A percentile compares a stretch with the other conserved stretches of the same genome.
Conservation (phyloP, 768 basidiomycete species). For the Suillus subaureus region DNA sequence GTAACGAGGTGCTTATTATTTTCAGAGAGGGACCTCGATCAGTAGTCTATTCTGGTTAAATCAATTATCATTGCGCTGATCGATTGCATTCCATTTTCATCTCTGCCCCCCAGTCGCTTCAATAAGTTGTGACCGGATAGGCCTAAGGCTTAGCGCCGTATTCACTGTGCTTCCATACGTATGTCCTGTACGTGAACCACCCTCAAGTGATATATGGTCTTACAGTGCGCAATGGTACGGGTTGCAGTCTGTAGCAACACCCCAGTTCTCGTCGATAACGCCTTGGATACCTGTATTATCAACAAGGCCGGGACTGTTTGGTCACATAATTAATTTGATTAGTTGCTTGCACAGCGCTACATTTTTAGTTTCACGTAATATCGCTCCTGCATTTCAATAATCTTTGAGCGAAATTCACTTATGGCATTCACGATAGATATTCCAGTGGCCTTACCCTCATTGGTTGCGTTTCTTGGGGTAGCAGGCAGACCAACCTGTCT, state of each 20-base stretch:
- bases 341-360: too few species aligned
- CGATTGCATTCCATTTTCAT: background rate
- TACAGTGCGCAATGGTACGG: background rate
- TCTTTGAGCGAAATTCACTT: too few species aligned
- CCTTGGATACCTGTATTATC: background rate
- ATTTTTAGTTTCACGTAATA: too few species aligned
- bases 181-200: background rate
- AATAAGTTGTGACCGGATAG: background rate
- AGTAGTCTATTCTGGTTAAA: background rate
- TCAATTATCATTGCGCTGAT: too few species aligned
- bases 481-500: too few species aligned
- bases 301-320: too few species aligned
- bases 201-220: background rate
- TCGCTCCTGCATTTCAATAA: too few species aligned
- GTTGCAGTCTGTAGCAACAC: background rate
- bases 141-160: background rate
- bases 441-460: too few species aligned
- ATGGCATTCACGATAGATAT: too few species aligned
- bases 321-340: too few species aligned
- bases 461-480: too few species aligned
- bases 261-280: background rate
- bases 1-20: background rate
- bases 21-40: constrained; percentile 1
- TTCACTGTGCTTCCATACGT: background rate
- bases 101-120: background rate